Base-by-base conservation (phyloP, 306 rosid species). In the Rubus parviflorus region DNA sequence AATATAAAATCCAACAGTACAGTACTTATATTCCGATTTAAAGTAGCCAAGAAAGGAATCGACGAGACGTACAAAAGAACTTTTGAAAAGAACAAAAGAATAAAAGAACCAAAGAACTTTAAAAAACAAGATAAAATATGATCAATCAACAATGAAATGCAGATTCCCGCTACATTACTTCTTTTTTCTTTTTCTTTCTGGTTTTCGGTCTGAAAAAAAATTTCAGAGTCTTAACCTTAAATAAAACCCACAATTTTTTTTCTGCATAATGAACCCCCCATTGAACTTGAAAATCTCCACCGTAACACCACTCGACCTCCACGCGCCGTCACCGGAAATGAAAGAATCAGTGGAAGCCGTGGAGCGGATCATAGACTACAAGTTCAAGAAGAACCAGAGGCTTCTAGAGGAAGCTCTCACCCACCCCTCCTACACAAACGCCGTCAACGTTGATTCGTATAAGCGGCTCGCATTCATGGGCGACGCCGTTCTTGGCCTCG, bases 391-490 rank as follows among this genome's bases (percentile, higher is more conserved):
- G 12, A 75, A 86, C 78, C 81, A 77, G 87, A 80, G 61, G 77
- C 90, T 94, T 63, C 80, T 94, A 2, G 90, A 86, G 75, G 87
- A 92, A 22, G 97, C 97, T 0, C 82, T 94, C 3, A 94, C 97
- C 6, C 98, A 94, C 81, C 49, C 90, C 12, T 94, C 98, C 0
- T 82, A 30, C 72, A 0, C 81, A 0, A 75, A 68, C 3, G 49
- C 81, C 1, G 4, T 3, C 0, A 0, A 1, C 30, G 30, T 1
- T 1, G 30, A 25, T 0, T 82, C 93, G 8, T 94, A 88, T 37
- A 82, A 94, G 42, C 92, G 97, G 10, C 91, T 94, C 4, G 97
- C 91, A 81, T 91, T 90, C 63, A 0, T 90, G 0, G 97, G 98
- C 65, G 98, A 94, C 75, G 79, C 94, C 4, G 86, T 84, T 41